Evolutionary conservation across 768 basidiomycete genomes (phyloP).

Genomic region (Pisolithus microcarpus): DNA sequence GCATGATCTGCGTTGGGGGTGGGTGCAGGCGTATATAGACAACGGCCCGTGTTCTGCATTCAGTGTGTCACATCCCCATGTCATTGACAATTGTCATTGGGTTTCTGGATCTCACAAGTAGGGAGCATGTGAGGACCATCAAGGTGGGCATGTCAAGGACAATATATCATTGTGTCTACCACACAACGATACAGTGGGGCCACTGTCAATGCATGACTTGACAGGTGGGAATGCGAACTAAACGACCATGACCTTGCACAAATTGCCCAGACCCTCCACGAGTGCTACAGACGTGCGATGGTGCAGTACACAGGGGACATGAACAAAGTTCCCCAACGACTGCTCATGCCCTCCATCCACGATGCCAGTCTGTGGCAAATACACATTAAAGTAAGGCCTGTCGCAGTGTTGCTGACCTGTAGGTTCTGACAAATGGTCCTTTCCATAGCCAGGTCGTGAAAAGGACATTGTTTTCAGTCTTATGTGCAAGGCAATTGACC

Average conservation of each 20-base stretch:
- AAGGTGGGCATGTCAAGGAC: too few species aligned
- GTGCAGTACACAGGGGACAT: constrained; percentile 83
- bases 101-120: too few species aligned
- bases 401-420: background rate
- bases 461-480: constrained; percentile 90
- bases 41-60: too few species aligned
- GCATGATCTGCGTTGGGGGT: too few species aligned
- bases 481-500: constrained; percentile 85
- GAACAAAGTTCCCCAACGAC: constrained; percentile 86
- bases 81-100: too few species aligned
- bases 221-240: constrained; percentile 62
- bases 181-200: constrained; percentile 33
- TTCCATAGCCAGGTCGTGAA: constrained; percentile 75
- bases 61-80: too few species aligned
- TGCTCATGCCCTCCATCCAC: constrained; percentile 94
- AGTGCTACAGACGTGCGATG: constrained; percentile 65
- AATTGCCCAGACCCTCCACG: constrained; percentile 74
- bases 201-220: constrained; percentile 60
- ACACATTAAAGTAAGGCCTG: constrained; percentile 67
- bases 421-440: constrained; percentile 1
- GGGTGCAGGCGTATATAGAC: too few species aligned
- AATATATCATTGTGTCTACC: too few species aligned
- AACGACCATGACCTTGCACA: constrained; percentile 76
- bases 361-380: constrained; percentile 96
- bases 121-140: too few species aligned